Conservation (phyloP, 371 early-diverging fungal genomes). For the Mucor irregularis region DNA sequence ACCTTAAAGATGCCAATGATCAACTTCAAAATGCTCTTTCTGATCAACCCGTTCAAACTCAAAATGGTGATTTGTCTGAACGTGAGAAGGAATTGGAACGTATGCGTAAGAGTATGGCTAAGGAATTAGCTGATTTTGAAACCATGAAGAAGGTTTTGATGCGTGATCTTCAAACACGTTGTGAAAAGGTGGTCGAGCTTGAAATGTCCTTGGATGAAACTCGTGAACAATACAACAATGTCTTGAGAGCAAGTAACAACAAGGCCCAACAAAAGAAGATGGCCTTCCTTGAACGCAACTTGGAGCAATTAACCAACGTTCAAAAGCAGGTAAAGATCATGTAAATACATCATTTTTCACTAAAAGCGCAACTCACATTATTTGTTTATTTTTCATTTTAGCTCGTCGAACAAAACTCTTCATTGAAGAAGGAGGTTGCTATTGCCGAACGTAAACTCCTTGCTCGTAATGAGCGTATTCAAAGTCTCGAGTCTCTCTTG, state of each 20-base stretch:
- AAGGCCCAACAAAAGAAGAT: constrained; percentile 91
- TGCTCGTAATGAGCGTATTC: constrained; percentile 92
- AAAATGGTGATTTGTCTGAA: constrained; percentile 41
- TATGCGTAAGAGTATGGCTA: constrained; percentile 88
- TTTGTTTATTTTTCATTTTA: constrained; percentile 18
- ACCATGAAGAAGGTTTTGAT: constrained; percentile 95
- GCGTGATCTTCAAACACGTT: constrained; percentile 93
- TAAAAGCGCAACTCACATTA: too few species aligned
- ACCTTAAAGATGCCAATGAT: constrained; percentile 21
- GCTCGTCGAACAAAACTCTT: constrained; percentile 92
- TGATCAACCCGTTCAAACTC: constrained; percentile 28
- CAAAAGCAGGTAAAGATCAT: constrained; percentile 87
- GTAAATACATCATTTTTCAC: neutral
- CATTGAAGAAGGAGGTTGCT: constrained; percentile 89
- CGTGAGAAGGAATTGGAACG: constrained; percentile 86
- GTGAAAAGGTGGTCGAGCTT: constrained; percentile 93
- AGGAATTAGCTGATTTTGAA: constrained; percentile 92
- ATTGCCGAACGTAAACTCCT: constrained; percentile 88
- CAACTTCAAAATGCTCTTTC: constrained; percentile 24
- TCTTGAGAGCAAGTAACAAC: constrained; percentile 78
- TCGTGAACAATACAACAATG: constrained; percentile 86
- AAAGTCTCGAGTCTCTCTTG: constrained; percentile 82
- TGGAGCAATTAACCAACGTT: constrained; percentile 92
- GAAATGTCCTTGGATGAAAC: constrained; percentile 93
- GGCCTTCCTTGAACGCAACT: constrained; percentile 92